Evolutionary conservation across 495 filamentous ascomycete genomes (phyloP), one percentile per base, ranked within the genome.

Genomic region (Astrothelium macrocarpum): DNA sequence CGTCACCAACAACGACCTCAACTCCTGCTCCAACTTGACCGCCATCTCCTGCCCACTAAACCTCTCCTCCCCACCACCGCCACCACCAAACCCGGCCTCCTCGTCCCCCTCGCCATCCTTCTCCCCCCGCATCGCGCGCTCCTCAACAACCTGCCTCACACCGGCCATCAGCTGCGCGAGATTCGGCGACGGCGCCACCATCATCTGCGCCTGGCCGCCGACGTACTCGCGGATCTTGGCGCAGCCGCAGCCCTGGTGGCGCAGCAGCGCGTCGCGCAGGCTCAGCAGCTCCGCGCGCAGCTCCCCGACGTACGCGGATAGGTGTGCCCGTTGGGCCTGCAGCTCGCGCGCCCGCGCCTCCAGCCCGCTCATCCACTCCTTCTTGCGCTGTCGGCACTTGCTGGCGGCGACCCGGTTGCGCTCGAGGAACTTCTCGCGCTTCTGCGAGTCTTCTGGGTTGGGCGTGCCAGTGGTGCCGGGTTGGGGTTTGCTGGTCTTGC

Each of bases 371-470:
- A 66, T 71, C 61, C 70, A 74, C 56, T 86, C 82, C 71, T 93
- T 95, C 75, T 94, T 93, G 79, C 92, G 93, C 71, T 87, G 84
- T 1, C 91, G 84, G 71, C 90, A 95, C 68, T 95, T 96, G 74
- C 84, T 90, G 0, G 91, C 91, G 4, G 91, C 91, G 3, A 91
- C 71, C 3, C 91, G 84, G 69, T 96, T 96, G 28, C 89, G 84
- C 70, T 94, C 88, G 31, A 94, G 80, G 71, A 90, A 85, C 64
- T 77, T 73, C 16, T 74, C 71, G 43, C 74, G 74, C 62, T 68
- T 69, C 34, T 61, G 65, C 0, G 53, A 9, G 26, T 65, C 59
- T 49, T 65, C 63, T 14, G 63, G 63, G 26, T 49, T 20, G 36
- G 36, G 10, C n/a, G n/a, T n/a, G n/a, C n/a, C n/a, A n/a, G n/a